These are phyloP conservation scores for Saccharomyces hybrid DNA, from an alignment of 1,139 yeast genomes.

Conservation along the genomic window DNA sequence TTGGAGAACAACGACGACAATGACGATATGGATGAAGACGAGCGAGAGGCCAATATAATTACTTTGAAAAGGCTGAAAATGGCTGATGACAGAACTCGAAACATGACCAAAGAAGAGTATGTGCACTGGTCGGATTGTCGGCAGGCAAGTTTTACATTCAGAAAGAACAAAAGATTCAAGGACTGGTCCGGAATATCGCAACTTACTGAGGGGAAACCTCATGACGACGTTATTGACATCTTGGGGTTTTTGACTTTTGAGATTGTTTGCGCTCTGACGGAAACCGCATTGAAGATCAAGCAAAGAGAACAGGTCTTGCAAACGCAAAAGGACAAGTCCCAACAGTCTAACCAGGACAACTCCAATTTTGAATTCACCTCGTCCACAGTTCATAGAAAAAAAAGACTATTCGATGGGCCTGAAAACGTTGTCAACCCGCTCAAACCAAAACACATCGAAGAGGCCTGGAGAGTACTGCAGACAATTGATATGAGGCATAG, in stretches of 20 bases:
- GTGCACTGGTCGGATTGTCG: conserved; percentile 99
- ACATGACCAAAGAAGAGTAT: conserved; percentile 94
- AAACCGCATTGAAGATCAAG: conserved; percentile 79
- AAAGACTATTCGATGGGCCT: conserved; percentile 81
- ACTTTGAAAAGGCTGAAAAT: conserved; percentile 78
- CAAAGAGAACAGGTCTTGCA: conserved; percentile 50
- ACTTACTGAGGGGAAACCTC: conserved; percentile 82
- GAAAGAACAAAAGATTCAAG: conserved; percentile 84
- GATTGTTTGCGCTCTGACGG: conserved; percentile 89
- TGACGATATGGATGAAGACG: conserved; percentile 67
- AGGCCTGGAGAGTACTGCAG: conserved; percentile 86
- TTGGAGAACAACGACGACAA: conserved; percentile 72
- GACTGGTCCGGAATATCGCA: conserved; percentile 93
- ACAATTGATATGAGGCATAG: conserved; percentile 50
- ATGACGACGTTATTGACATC: conserved; percentile 93
- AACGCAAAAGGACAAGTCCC: conserved; percentile 28
- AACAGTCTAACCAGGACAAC: conserved; percentile 17
- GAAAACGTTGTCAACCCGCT: conserved; percentile 81
- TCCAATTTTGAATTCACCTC: conserved; percentile 22
- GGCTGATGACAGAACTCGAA: conserved; percentile 88
- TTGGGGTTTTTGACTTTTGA: conserved; percentile 93
- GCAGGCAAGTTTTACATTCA: conserved; percentile 91
- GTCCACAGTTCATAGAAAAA: conserved; percentile 38
- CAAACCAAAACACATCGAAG: conserved; percentile 75
- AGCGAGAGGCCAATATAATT: conserved; percentile 81